Evolutionary conservation across 2,329 filamentous ascomycete species (phyloP), one percentile per base, ranked within the genome.

Genomic region (Trichoderma citrinoviride): DNA sequence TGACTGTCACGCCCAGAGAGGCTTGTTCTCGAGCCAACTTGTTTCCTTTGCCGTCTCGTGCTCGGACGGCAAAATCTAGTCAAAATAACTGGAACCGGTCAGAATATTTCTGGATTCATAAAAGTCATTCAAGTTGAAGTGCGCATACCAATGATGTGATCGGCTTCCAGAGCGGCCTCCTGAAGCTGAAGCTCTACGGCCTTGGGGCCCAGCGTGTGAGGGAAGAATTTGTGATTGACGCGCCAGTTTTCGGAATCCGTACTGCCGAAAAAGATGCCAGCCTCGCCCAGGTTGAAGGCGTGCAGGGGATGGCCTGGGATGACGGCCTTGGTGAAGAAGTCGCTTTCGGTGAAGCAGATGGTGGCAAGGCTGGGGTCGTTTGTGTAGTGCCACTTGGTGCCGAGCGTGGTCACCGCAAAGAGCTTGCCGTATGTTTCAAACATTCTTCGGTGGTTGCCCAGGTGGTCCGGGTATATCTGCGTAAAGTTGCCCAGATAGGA

Each of bases 181-280:
- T 81, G 79, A 0, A 81, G 72, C 3, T 78, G 75, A 40, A 82
- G 68, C 1, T 82, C 77, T 5, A 88, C 84, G 0, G 86, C 86
- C 70, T 85, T 87, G 41, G 85, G 85, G 0, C 81, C 81, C 12
- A 88, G 75, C 0, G 84, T 82, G 0, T 86, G 85, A 0, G 86
- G 84, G 1, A 88, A 68, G 73, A 87, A 89, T 71, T 88, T 89
- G 77, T 88, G 87, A 1, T 82, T 80, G 0, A 80, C 70, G 25
- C 73, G 71, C 81, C 82, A 86, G 64, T 81, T 77, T 14, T 79
- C 76, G 0, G 79, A 81, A 29, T 83, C 77, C 0, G 83, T 85
- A 69, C 85, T 83, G 67, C 79, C 77, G 3, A 81, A 67, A 68
- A 83, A 83, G 44, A 83, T 74, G 12, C 77, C 79, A 0, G 78